Evolutionary conservation across 768 basidiomycete genomes (phyloP).

Genomic region (Ramaria sp.): DNA sequence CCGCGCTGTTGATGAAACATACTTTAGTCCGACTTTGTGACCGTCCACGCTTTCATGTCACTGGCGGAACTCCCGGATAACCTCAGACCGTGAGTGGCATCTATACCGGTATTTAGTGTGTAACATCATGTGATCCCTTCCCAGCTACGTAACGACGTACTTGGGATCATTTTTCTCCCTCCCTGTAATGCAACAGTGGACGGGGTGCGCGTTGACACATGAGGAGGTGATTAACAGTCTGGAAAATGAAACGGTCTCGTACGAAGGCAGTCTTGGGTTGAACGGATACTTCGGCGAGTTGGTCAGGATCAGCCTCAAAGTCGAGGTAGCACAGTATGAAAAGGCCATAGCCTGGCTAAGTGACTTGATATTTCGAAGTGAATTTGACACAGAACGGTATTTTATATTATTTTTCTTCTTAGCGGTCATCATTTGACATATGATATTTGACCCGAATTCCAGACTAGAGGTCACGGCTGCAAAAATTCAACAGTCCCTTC

Average conservation of each 20-base stretch:
- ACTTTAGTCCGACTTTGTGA: conserved; percentile 81
- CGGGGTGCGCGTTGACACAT: conserved; percentile 62
- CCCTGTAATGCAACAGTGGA: conserved; percentile 56
- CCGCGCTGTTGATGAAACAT: neutral
- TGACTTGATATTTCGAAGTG: conserved; percentile 64
- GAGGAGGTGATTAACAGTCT: conserved; percentile 89
- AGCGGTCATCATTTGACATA: neutral
- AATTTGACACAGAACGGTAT: conserved; percentile 74
- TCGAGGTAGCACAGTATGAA: conserved; percentile 72
- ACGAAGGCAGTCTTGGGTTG: conserved; percentile 62
- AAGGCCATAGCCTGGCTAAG: conserved; percentile 77
- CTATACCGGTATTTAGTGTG: neutral
- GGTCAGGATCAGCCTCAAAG: conserved; percentile 70
- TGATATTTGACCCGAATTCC: neutral
- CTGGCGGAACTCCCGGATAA: conserved; percentile 58
- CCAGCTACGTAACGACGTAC: conserved; percentile 69
- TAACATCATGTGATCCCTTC: neutral
- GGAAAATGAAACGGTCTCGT: conserved; percentile 85
- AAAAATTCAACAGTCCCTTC: conserved; percentile 83
- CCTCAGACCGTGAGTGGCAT: conserved; percentile 57
- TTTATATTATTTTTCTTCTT: conserved; percentile 9
- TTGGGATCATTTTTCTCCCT: conserved; percentile 81
- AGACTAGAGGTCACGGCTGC: conserved; percentile 80
- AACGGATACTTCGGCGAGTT: conserved; percentile 61
- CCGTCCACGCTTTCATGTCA: conserved; percentile 70